phyloP scores from a whole-genome alignment of 2,329 filamentous ascomycete genomes.

The Cladosporium sp. region DNA sequence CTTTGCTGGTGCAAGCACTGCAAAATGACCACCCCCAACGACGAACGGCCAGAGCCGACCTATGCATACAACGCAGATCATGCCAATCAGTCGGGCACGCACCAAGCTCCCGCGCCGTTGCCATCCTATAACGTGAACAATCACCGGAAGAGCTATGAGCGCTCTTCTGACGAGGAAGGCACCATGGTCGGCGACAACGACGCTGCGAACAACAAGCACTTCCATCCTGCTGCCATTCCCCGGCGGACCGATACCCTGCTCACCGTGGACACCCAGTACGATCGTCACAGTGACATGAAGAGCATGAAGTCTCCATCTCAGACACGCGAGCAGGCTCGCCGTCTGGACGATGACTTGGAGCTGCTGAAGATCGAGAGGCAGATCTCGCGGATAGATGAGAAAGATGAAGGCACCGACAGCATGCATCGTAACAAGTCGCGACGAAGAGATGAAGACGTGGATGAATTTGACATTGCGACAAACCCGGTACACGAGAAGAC shows the following conservation, averaged over 20 bases:
- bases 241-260: conserved; percentile 38
- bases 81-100: not conserved
- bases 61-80: conserved; percentile 18
- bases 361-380: conserved; percentile 62
- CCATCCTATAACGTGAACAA: conserved; percentile 32
- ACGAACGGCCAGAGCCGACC: conserved; percentile 32
- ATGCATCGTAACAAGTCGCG: conserved; percentile 51
- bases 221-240: conserved; percentile 4
- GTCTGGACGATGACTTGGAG: conserved; percentile 63
- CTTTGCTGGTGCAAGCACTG: conserved; percentile 1
- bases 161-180: conserved; percentile 32
- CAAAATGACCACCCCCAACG: conserved; percentile 34
- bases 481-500: conserved; percentile 66
- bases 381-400: conserved; percentile 43
- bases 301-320: conserved; percentile 48
- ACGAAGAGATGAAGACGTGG: conserved; percentile 51
- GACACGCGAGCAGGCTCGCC: conserved; percentile 55
- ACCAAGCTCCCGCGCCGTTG: conserved; percentile 14
- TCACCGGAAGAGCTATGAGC: conserved; percentile 19
- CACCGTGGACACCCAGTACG: conserved; percentile 42
- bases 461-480: conserved; percentile 64
- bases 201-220: conserved; percentile 14
- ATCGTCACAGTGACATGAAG: conserved; percentile 27
- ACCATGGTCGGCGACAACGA: conserved; percentile 31
- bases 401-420: conserved; percentile 38